These are phyloP conservation scores for Daldinia sp. DNA, from an alignment of 2,329 filamentous ascomycete species.

Conservation along the genomic window DNA sequence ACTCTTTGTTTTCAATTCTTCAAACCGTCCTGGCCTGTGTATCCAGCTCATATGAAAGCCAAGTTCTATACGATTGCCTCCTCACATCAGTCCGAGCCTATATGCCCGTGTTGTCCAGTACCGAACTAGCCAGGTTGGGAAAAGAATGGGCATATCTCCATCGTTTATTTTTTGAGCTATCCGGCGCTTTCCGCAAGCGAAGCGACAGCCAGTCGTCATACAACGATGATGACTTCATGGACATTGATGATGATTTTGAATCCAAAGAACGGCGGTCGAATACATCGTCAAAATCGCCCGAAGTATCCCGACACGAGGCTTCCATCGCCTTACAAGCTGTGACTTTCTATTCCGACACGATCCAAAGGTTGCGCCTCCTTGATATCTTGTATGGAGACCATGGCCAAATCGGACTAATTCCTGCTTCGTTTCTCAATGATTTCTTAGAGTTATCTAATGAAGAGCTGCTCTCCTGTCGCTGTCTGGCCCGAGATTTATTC, in stretches of 20 bases:
- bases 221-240: constrained; percentile 41
- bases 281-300: constrained; percentile 46
- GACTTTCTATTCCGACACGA: constrained; percentile 59
- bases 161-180: constrained; percentile 54
- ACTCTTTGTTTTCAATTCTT: constrained; percentile 52
- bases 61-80: constrained; percentile 56
- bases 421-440: constrained; percentile 58
- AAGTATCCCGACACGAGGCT: constrained; percentile 58
- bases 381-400: constrained; percentile 53
- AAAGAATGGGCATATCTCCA: constrained; percentile 53
- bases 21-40: constrained; percentile 53
- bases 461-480: constrained; percentile 61
- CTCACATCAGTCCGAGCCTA: constrained; percentile 55
- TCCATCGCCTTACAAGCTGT: constrained; percentile 53
- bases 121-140: constrained; percentile 51
- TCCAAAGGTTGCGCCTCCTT: constrained; percentile 56
- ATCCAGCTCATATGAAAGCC: constrained; percentile 55
- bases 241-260: constrained; percentile 69
- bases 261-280: constrained; percentile 63
- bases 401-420: constrained; percentile 59
- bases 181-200: constrained; percentile 46
- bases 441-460: constrained; percentile 60
- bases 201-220: constrained; percentile 45
- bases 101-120: constrained; percentile 55
- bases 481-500: constrained; percentile 61